Base-by-base conservation (phyloP, 371 early-diverging fungal genomes). In the Gilbertella persicaria region DNA sequence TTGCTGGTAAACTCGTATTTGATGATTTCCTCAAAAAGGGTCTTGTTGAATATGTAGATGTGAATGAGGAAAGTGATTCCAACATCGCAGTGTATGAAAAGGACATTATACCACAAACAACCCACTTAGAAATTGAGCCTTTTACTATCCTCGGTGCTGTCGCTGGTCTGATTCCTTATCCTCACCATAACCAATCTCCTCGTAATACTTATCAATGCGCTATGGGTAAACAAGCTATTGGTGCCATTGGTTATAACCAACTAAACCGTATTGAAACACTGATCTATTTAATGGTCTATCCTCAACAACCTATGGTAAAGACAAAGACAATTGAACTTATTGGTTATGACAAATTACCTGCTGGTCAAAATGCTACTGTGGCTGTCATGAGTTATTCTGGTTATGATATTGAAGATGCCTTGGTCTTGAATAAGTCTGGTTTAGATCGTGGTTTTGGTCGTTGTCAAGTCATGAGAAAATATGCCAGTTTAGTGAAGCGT, bases 161-260 rank as follows among this genome's bases (percentile, higher is more conserved):
- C 6, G 99, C 99, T 9, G 97, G 99, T 3, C 75, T 99, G 36
- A 99, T 99, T 85, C 99, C 99, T 38, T 99, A 95, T 78, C 99
- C 99, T 26, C 96, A 99, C 80, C 99, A 99, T 80, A 99, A 99
- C 78, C 99, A 99, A 76, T 93, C 95, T 48, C 99, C 99, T 26
- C 92, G 99, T 81, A 99, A 99, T 80, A 99, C 99, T 5, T 92
- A 93, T 60, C 97, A 97, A 81, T 99, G 98, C 69, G 99, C 99
- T 69, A 99, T 99, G 99, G 99, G 99, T 69, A 99, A 99, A 79
- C 99, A 99, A 79, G 99, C 99, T 43, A 99, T 99, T 52, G 99
- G 99, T 26, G 90, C 94, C 17, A 97, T 98, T 58, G 94, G 92
- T 9, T 95, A 94, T 61, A 99, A 99, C 71, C 94, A 97, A 67